Percentiles rank a stretch among this genome's conserved stretches.
Conservation (phyloP, 2,329 filamentous ascomycete genomes). For the Calonectria henricotiae region DNA sequence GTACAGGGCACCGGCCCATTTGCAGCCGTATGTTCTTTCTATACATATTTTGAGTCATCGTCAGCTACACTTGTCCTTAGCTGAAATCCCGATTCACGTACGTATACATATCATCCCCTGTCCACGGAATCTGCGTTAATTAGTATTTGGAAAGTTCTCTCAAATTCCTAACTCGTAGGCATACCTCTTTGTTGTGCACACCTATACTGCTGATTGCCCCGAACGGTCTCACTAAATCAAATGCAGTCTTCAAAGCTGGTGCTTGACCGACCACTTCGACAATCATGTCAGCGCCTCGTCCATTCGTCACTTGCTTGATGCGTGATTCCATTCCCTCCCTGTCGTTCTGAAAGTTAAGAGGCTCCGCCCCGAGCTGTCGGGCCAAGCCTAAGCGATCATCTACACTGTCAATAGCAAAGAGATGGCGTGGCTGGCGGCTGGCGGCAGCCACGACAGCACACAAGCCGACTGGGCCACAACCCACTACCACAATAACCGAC, state of each 20-base stretch:
- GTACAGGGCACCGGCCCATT: conserved; percentile 84
- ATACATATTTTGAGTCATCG: conserved; percentile 32
- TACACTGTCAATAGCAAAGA: conserved; percentile 87
- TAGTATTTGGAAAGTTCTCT: conserved; percentile 19
- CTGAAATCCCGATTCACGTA: conserved; percentile 53
- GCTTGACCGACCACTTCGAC: conserved; percentile 84
- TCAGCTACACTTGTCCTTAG: conserved; percentile 45
- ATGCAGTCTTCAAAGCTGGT: conserved; percentile 79
- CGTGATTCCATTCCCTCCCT: conserved; percentile 76
- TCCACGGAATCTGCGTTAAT: conserved; percentile 75
- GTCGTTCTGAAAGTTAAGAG: conserved; percentile 83
- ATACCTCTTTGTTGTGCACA: conserved; percentile 81
- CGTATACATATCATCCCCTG: conserved; percentile 75
- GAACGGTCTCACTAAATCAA: conserved; percentile 81
- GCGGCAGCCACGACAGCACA: conserved; percentile 86
- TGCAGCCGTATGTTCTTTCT: conserved; percentile 82
- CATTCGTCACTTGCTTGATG: conserved; percentile 83
- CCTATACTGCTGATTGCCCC: conserved; percentile 83
- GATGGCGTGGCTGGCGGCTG: conserved; percentile 81
- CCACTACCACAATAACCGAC: conserved; percentile 84
- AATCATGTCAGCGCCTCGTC: conserved; percentile 88
- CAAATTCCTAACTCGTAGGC: conserved; percentile 35
- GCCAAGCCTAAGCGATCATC: conserved; percentile 83
- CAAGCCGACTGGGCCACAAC: conserved; percentile 88
- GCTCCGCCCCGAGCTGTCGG: conserved; percentile 82